Percentiles rank a stretch among this genome's conserved stretches.
Evolutionary conservation across 1,139 yeast species (phyloP).

Genomic region (Blastobotrys ciferrii): DNA sequence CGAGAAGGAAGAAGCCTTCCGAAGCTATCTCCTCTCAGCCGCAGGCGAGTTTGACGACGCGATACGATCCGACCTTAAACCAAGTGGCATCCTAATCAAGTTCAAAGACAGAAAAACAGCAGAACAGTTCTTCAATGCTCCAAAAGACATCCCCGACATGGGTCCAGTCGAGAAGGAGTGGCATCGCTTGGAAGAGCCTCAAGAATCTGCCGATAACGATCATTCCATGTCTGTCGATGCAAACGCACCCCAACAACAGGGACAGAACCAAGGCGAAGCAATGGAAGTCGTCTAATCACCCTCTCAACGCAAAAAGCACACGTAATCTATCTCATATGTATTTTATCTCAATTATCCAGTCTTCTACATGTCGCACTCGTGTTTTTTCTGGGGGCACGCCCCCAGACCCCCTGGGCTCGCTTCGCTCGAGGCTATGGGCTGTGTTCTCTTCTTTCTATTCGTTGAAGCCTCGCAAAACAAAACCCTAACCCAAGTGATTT

Average conservation of each 20-base stretch:
- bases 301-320: background rate
- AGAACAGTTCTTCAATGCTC: conserved; percentile 38
- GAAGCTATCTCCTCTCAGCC: conserved; percentile 28
- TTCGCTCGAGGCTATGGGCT: no score
- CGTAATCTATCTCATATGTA: conserved; percentile 1
- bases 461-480: no score
- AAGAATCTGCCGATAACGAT: conserved; percentile 1
- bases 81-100: conserved; percentile 33
- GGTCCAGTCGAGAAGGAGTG: conserved; percentile 36
- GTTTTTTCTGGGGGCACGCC: no score
- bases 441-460: no score
- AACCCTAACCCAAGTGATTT: no score
- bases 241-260: background rate
- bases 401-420: no score
- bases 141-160: conserved; percentile 33
- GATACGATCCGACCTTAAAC: conserved; percentile 15
- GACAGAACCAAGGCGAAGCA: conserved; percentile 2
- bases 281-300: conserved; percentile 7
- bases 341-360: conserved; percentile 2
- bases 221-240: background rate
- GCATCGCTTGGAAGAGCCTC: conserved; percentile 22
- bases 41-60: conserved; percentile 28
- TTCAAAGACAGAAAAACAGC: conserved; percentile 44
- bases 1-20: conserved; percentile 36
- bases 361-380: no score